Conservation (phyloP, 225 moss, liverwort and hornwort genomes). For the Physcomitrellopsis africana region DNA sequence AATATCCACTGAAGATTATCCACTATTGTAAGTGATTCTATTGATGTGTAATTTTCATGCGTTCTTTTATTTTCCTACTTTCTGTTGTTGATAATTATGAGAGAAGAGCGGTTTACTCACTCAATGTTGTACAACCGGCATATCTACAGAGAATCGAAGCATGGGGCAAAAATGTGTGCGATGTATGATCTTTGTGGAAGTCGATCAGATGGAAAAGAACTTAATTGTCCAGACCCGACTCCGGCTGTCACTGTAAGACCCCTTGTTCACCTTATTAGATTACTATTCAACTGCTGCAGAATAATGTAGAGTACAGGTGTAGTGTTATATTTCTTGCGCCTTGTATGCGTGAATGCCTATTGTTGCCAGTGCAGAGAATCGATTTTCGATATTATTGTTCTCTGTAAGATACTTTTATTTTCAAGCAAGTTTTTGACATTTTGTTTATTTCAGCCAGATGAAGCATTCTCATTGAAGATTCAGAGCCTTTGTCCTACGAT, state of each 20-base stretch:
- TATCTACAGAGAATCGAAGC: constrained; percentile 50
- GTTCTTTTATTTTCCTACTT: neutral
- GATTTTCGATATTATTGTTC: constrained; percentile 11
- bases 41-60: neutral
- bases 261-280: constrained; percentile 2
- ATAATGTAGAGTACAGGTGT: neutral
- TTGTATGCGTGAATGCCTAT: neutral
- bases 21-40: constrained; percentile 46
- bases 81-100: neutral
- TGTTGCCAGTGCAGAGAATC: neutral
- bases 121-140: constrained; percentile 20
- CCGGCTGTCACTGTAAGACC: constrained; percentile 73
- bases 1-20: constrained; percentile 25
- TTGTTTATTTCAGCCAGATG: constrained; percentile 69
- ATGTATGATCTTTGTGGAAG: constrained; percentile 93
- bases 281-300: constrained; percentile 5
- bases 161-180: constrained; percentile 73
- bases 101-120: constrained; percentile 26
- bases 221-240: constrained; percentile 78
- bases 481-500: constrained; percentile 93
- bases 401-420: neutral
- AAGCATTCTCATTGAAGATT: constrained; percentile 82
- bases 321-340: neutral
- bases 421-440: constrained; percentile 7
- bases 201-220: constrained; percentile 71